Evolutionary conservation across 495 filamentous ascomycete genomes (phyloP), one percentile per base, ranked within the genome.

Genomic region (Penicillium egyptiacum): DNA sequence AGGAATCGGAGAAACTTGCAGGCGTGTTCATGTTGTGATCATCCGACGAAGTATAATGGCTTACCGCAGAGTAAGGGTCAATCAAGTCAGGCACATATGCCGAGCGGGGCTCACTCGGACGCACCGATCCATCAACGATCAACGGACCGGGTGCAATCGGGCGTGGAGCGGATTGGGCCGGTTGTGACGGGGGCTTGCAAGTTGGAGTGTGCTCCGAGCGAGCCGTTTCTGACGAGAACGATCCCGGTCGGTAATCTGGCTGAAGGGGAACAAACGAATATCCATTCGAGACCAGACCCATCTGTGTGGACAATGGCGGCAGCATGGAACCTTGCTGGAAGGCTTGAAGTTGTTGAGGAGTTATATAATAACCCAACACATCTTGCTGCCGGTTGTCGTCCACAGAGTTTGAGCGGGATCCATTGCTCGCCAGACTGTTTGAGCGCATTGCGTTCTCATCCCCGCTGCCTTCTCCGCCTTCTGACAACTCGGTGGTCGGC

Each of bases 351-450:
- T 84, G 78, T 33, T 83, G 78, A 5, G 84, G 81, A 33, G 79
- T 79, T 14, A 87, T 71, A 61, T 87, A 89, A 64, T 85, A 86
- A 0, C 85, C 84, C 57, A 88, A 71, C 67, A 88, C 86, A 60
- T 88, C 85, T 55, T 84, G 80, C 35, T 74, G 53, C 52, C 75
- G 60, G 53, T 66, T 69, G 59, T 83, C 78, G 48, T 82, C 80
- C 51, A 75, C 62, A 30, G 76, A 75, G 14, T 67, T 70, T 25
- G 72, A 69, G 31, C 69, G 75, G 35, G 73, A 63, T 39, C 58
- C 68, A 58, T 71, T 76, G 54, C 64, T 69, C 42, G 72, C 68
- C 40, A 71, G 61, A 54, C 71, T 76, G 49, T 66, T 68, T n/a
- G 75, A 69, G n/a, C 73, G 72, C 50, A 77, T 72, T 28, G 65